Evolutionary conservation across 2,329 filamentous ascomycete species (phyloP).

Genomic region (Cordyceps fumosorosea): DNA sequence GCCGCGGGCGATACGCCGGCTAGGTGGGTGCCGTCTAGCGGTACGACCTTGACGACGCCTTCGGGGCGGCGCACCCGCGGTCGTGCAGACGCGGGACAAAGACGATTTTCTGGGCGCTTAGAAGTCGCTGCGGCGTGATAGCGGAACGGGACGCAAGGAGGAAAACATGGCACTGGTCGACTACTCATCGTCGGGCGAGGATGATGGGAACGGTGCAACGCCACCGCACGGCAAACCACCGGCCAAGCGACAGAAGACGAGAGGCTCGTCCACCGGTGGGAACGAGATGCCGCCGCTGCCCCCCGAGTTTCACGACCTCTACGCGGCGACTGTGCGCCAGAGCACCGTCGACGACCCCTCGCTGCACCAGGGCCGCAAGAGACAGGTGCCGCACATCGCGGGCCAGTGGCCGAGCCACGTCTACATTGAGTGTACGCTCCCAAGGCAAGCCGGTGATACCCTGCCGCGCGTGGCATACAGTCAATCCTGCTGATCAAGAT

Average conservation of each 20-base stretch:
- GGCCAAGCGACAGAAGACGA: neutral
- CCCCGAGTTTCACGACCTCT: slow-evolving; percentile 77
- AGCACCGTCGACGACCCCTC: slow-evolving; percentile 75
- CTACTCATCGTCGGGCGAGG: slow-evolving; percentile 40
- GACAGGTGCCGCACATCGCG: slow-evolving; percentile 73
- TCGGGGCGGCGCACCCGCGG: no score
- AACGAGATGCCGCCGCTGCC: slow-evolving; percentile 63
- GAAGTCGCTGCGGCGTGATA: no score
- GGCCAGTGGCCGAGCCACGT: slow-evolving; percentile 93
- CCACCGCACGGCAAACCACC: neutral
- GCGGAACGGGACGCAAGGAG: no score
- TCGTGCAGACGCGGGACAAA: no score
- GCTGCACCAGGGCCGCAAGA: slow-evolving; percentile 77
- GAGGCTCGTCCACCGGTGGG: neutral
- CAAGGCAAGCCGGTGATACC: neutral
- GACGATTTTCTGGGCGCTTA: neutral
- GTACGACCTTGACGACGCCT: no score
- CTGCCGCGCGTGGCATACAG: neutral
- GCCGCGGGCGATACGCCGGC: no score
- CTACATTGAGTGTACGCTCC: slow-evolving; percentile 78
- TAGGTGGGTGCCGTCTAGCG: no score
- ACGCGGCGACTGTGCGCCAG: slow-evolving; percentile 72
- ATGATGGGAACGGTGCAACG: neutral
- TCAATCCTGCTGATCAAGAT: neutral
- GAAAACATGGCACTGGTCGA: slow-evolving; percentile 54